A percentile compares a stretch with the other conserved stretches of the same genome.
phyloP scores from a whole-genome alignment of 352 stramenopile genomes.

The Thalassiosira delicatula region DNA sequence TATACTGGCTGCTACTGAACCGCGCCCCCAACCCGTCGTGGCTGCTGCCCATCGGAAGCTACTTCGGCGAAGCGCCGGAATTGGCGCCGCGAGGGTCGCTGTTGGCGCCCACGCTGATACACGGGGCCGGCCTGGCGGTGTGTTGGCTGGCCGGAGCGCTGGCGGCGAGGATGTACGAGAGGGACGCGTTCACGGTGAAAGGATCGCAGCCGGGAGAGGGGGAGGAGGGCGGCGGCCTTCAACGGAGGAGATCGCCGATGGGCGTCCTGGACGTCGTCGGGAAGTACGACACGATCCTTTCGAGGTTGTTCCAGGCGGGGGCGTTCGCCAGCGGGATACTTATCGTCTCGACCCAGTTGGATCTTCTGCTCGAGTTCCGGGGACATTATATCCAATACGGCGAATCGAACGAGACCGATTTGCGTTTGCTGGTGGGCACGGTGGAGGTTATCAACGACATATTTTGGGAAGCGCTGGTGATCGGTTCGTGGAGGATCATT shows the following conservation, averaged over 20 bases:
- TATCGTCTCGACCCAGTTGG: slow-evolving; percentile 76
- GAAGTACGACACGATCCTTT: slow-evolving; percentile 31
- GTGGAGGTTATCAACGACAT: slow-evolving; percentile 81
- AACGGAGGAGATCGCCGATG: slow-evolving; percentile 8
- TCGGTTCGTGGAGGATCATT: slow-evolving; percentile 68
- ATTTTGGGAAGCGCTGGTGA: slow-evolving; percentile 69
- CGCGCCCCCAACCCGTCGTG: slow-evolving; percentile 73
- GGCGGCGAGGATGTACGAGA: slow-evolving; percentile 70
- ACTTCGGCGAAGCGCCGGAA: slow-evolving; percentile 33
- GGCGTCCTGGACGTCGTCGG: neutral
- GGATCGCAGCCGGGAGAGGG: slow-evolving; percentile 14
- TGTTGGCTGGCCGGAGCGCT: slow-evolving; percentile 78
- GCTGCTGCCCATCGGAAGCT: slow-evolving; percentile 61
- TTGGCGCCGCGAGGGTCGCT: slow-evolving; percentile 66
- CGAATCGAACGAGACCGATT: slow-evolving; percentile 73
- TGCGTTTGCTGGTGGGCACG: slow-evolving; percentile 63
- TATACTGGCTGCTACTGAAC: slow-evolving; percentile 69
- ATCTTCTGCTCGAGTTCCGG: slow-evolving; percentile 74
- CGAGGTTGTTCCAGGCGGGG: slow-evolving; percentile 59
- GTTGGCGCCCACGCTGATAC: slow-evolving; percentile 77
- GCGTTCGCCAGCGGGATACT: slow-evolving; percentile 77
- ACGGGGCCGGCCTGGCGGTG: slow-evolving; percentile 77
- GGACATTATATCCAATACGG: slow-evolving; percentile 75
- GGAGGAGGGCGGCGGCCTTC: slow-evolving; percentile 24
- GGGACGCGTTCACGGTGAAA: slow-evolving; percentile 58